Conservation (phyloP, 1,139 yeast species). For the Hansenula lynferdii region DNA sequence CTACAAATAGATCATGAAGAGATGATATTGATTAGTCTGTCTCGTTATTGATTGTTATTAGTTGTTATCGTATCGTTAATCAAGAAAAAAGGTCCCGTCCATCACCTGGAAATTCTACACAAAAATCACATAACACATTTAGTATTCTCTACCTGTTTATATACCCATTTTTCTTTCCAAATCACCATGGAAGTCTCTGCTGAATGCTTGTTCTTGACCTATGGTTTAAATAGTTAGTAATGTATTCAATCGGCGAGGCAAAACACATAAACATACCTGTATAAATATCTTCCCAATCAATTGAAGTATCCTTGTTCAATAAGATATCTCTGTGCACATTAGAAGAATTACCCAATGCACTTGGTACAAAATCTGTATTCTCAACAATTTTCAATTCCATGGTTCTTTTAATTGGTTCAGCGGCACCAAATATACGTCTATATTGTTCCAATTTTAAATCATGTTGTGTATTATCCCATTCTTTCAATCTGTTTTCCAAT, state of each 20-base stretch:
- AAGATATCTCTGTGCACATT: conserved; percentile 73
- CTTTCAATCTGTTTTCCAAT: conserved; percentile 62
- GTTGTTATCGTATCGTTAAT: no score
- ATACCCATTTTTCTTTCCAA: conserved; percentile 65
- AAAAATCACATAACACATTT: neutral
- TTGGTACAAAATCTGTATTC: conserved; percentile 69
- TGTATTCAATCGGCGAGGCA: neutral
- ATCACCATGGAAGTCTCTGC: conserved; percentile 58
- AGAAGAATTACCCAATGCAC: conserved; percentile 47
- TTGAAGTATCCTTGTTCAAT: conserved; percentile 62
- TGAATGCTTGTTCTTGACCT: conserved; percentile 6
- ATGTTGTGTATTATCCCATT: conserved; percentile 79
- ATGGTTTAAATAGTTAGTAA: conserved; percentile 1
- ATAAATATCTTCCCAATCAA: conserved; percentile 96
- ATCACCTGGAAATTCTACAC: no score
- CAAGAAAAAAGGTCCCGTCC: no score
- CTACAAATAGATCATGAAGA: no score
- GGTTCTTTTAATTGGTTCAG: conserved; percentile 83
- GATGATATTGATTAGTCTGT: no score
- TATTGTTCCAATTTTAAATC: conserved; percentile 71
- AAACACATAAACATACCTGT: conserved; percentile 25
- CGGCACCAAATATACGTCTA: conserved; percentile 84
- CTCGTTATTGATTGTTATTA: no score
- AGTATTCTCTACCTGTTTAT: conserved; percentile 21
- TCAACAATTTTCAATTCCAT: conserved; percentile 80